Evolutionary conservation across 257 asterid genomes (phyloP).

Genomic region (Gentiana straminea): DNA sequence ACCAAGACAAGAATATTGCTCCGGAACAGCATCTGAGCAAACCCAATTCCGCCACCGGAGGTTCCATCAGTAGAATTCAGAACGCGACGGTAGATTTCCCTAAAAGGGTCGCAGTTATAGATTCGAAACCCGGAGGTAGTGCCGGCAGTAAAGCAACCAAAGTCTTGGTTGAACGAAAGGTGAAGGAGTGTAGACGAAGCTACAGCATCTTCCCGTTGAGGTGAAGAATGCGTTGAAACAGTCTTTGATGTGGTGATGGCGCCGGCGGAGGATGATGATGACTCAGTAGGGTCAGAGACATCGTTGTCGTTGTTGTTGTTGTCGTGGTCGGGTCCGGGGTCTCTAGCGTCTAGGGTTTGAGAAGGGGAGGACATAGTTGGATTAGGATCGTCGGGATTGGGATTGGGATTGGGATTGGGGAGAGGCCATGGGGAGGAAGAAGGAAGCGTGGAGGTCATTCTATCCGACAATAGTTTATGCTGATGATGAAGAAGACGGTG

Average conservation of each 20-base stretch:
- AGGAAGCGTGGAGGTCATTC: slow-evolving; percentile 18
- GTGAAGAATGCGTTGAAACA: slow-evolving; percentile 27
- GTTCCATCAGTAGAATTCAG: slow-evolving; percentile 5
- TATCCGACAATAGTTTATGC: too few relatives aligned
- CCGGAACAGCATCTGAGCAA: slow-evolving; percentile 84
- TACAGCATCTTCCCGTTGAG: neutral
- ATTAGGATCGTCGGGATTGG: slow-evolving; percentile 5
- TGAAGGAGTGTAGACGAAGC: slow-evolving; percentile 14
- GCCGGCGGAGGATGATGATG: slow-evolving; percentile 1
- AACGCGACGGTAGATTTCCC: slow-evolving; percentile 80
- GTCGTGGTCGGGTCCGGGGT: slow-evolving; percentile 3
- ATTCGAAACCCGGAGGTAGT: slow-evolving; percentile 76
- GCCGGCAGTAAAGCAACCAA: slow-evolving; percentile 73
- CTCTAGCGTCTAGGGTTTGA: neutral
- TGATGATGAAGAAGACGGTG: too few relatives aligned
- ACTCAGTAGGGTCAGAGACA: slow-evolving; percentile 6
- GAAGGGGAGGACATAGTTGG: slow-evolving; percentile 7
- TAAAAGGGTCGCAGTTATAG: slow-evolving; percentile 75
- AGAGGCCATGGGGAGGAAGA: slow-evolving; percentile 16
- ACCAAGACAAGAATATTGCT: slow-evolving; percentile 69
- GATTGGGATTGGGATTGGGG: slow-evolving; percentile 1
- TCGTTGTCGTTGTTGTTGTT: slow-evolving; percentile 5
- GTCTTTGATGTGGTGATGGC: slow-evolving; percentile 8
- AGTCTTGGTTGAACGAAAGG: slow-evolving; percentile 58
- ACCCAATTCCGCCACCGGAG: slow-evolving; percentile 42